A percentile compares a stretch with the other conserved stretches of the same genome.
Conservation (phyloP, 306 rosid genomes). For the Cucumis hystrix region DNA sequence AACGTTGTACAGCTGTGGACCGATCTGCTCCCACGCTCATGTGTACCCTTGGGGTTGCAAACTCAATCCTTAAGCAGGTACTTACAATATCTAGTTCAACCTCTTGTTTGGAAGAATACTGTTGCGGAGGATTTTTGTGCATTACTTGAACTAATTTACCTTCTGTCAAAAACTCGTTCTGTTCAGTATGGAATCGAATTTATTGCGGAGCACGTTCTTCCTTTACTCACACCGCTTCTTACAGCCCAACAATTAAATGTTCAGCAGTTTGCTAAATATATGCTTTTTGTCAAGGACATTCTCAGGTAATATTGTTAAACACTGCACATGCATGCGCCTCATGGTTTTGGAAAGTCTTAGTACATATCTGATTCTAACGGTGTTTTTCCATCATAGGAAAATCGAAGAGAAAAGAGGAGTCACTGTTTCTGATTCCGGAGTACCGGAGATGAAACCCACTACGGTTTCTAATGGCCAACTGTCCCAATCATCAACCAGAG, state of each 20-base stretch:
- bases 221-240: constrained; percentile 66
- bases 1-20: constrained; percentile 94
- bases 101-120: neutral
- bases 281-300: constrained; percentile 95
- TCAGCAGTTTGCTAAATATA: constrained; percentile 97
- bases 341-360: neutral
- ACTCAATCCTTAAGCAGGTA: constrained; percentile 87
- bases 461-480: constrained; percentile 38
- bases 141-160: constrained; percentile 6
- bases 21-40: constrained; percentile 94
- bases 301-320: constrained; percentile 40
- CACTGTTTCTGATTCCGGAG: constrained; percentile 58
- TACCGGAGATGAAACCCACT: constrained; percentile 49
- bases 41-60: constrained; percentile 98
- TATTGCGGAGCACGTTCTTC: constrained; percentile 95
- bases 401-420: constrained; percentile 98
- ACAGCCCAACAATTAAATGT: constrained; percentile 84
- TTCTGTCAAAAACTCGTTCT: constrained; percentile 16
- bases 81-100: neutral
- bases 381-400: constrained; percentile 36
- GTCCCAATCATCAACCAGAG: constrained; percentile 29
- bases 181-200: constrained; percentile 84
- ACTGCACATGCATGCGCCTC: neutral
- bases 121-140: neutral
- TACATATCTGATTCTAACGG: neutral